Conservation (phyloP, 345 rosid species). For the Eucalyptus lansdowneana region DNA sequence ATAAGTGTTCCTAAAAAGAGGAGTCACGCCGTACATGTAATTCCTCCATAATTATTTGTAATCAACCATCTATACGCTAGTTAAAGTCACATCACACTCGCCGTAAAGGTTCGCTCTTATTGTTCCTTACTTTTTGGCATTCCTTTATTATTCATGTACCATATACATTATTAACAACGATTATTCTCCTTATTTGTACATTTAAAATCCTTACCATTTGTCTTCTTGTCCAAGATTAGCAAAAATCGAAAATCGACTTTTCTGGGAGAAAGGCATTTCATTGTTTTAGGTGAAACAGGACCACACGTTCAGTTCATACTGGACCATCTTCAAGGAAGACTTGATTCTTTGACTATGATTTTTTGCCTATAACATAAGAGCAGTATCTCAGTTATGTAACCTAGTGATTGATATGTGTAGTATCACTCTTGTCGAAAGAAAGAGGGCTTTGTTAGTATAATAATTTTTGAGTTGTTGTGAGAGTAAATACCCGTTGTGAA, state of each 20-base stretch:
- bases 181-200: background rate
- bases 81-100: background rate
- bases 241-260: too few relatives aligned
- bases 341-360: background rate
- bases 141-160: too few relatives aligned
- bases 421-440: background rate
- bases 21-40: rapidly evolving
- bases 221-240: too few relatives aligned
- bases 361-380: background rate
- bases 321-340: background rate
- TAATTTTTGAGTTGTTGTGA: rapidly evolving
- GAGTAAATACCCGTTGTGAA: rapidly evolving
- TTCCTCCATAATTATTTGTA: background rate
- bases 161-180: too few relatives aligned
- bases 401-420: background rate
- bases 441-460: rapidly evolving
- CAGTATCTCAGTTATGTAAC: background rate
- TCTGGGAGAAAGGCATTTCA: too few relatives aligned
- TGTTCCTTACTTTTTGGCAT: too few relatives aligned
- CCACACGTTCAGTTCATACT: background rate
- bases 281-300: background rate
- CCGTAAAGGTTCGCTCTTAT: background rate
- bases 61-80: background rate
- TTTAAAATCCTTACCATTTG: background rate
- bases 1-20: background rate